phyloP scores from a whole-genome alignment of 352 stramenopile genomes.

The Nothophytophthora sp. region DNA sequence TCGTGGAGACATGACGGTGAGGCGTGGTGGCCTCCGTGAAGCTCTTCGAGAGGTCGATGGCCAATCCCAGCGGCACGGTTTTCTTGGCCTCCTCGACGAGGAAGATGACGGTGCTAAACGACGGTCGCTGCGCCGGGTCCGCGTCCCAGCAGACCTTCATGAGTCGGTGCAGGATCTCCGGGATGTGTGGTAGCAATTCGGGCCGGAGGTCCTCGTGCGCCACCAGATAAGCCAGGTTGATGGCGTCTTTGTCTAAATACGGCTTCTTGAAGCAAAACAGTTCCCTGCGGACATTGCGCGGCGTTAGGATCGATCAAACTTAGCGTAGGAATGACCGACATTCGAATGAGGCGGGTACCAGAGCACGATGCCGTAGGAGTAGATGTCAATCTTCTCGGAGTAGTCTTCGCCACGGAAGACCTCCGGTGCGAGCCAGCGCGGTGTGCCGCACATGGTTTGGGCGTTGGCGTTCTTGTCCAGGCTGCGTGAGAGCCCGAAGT shows the following conservation, averaged over 20 bases:
- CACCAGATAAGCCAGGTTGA: constrained; percentile 78
- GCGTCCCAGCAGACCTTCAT: constrained; percentile 73
- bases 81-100: constrained; percentile 68
- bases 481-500: constrained; percentile 74
- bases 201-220: constrained; percentile 75
- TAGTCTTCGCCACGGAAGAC: constrained; percentile 86
- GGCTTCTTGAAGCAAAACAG: constrained; percentile 86
- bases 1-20: constrained; percentile 24
- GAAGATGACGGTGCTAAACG: constrained; percentile 56
- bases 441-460: constrained; percentile 77
- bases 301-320: neutral
- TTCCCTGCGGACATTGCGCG: constrained; percentile 35
- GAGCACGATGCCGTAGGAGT: constrained; percentile 84
- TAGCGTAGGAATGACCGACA: neutral
- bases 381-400: constrained; percentile 86
- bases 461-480: constrained; percentile 69
- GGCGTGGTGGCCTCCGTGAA: constrained; percentile 43
- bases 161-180: constrained; percentile 60
- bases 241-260: constrained; percentile 77
- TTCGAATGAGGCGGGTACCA: constrained; percentile 59
- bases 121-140: constrained; percentile 52
- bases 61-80: constrained; percentile 44
- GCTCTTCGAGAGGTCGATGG: constrained; percentile 54
- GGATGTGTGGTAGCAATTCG: constrained; percentile 62
- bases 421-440: constrained; percentile 77